Evolutionary conservation across 2,329 filamentous ascomycete genomes (phyloP).

Genomic region (Stachybotrys elegans): DNA sequence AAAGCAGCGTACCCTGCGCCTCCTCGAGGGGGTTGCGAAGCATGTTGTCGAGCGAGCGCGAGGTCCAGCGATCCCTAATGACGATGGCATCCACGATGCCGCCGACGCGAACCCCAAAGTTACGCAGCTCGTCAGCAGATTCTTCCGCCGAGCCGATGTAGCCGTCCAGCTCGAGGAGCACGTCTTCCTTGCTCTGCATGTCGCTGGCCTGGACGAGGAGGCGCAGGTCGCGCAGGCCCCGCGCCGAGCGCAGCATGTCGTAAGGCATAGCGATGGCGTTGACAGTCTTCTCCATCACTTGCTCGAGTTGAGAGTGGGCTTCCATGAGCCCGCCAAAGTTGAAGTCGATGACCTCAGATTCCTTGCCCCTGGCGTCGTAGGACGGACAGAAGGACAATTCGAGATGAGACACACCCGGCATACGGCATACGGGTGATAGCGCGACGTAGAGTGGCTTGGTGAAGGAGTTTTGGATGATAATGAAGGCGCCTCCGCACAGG

Average conservation of each 20-base stretch:
- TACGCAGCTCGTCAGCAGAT: conserved; percentile 62
- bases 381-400: conserved; percentile 59
- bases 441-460: conserved; percentile 56
- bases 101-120: conserved; percentile 73
- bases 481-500: conserved; percentile 52
- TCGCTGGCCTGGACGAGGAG: conserved; percentile 67
- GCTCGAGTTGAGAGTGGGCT: conserved; percentile 71
- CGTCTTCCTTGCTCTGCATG: conserved; percentile 61
- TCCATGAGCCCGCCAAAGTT: conserved; percentile 73
- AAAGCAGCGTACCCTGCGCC: conserved; percentile 30
- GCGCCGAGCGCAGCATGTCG: conserved; percentile 74
- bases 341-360: conserved; percentile 36
- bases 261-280: conserved; percentile 64
- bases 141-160: conserved; percentile 67
- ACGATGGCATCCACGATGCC: conserved; percentile 70
- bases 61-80: conserved; percentile 70
- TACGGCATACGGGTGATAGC: conserved; percentile 62
- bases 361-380: conserved; percentile 17
- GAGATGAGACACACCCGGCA: conserved; percentile 60
- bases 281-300: conserved; percentile 63
- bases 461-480: conserved; percentile 57
- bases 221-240: conserved; percentile 68
- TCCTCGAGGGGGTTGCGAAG: conserved; percentile 26
- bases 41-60: conserved; percentile 62
- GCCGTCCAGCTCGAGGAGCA: conserved; percentile 69